Evolutionary conservation across 1,284 basidiomycete species (phyloP).

Genomic region (Dichomitus squalens): DNA sequence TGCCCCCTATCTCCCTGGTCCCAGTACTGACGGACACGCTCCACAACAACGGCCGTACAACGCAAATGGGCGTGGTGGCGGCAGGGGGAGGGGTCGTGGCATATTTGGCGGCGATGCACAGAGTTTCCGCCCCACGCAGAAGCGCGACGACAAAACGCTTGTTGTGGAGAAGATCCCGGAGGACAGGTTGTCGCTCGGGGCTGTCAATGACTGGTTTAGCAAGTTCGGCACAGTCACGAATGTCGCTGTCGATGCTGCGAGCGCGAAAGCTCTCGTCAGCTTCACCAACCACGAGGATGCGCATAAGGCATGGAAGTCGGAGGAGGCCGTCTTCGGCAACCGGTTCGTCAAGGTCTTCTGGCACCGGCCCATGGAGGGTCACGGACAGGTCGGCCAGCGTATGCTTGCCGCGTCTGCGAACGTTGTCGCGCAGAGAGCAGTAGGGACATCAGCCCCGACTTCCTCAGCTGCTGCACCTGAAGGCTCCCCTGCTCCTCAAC

Average conservation of each 20-base stretch:
- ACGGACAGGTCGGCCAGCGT: slow-evolving; percentile 74
- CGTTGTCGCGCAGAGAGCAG: slow-evolving; percentile 61
- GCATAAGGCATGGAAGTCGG: slow-evolving; percentile 86
- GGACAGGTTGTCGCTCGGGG: slow-evolving; percentile 76
- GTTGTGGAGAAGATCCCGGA: slow-evolving; percentile 94
- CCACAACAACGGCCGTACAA: slow-evolving; percentile 11
- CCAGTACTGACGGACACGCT: slow-evolving; percentile 21
- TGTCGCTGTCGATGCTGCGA: slow-evolving; percentile 81
- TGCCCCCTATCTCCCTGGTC: slow-evolving; percentile 8
- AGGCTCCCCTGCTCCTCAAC: slow-evolving; percentile 24
- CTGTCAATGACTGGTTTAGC: slow-evolving; percentile 89
- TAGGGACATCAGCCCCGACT: slow-evolving; percentile 30
- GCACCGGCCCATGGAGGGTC: slow-evolving; percentile 89
- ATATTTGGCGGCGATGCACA: slow-evolving; percentile 64
- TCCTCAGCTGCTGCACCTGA: slow-evolving; percentile 24
- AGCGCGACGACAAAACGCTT: slow-evolving; percentile 80
- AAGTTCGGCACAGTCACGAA: slow-evolving; percentile 93
- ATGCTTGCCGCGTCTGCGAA: slow-evolving; percentile 79
- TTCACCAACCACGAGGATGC: slow-evolving; percentile 89
- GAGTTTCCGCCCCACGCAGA: slow-evolving; percentile 58
- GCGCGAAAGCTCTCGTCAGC: slow-evolving; percentile 82
- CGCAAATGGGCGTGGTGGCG: slow-evolving; percentile 30
- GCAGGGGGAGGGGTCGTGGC: slow-evolving; percentile 43
- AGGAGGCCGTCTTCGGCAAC: slow-evolving; percentile 92
- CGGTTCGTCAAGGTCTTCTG: slow-evolving; percentile 95